Conservation (phyloP, 1,139 yeast genomes). For the Hansenula lynferdii region DNA sequence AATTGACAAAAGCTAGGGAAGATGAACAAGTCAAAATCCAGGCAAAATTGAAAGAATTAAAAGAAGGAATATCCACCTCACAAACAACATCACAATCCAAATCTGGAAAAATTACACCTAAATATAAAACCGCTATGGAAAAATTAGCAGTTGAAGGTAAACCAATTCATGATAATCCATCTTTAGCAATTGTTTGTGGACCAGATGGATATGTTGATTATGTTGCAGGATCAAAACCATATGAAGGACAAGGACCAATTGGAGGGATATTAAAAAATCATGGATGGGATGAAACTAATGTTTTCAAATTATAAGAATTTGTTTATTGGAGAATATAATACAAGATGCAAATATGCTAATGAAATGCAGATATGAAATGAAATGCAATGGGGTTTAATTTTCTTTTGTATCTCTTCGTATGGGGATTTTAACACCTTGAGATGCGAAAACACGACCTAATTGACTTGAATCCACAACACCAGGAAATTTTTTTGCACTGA, state of each 20-base stretch:
- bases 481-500: conserved; percentile 39
- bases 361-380: no score
- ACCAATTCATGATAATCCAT: conserved; percentile 6
- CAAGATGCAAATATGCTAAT: no score
- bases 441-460: conserved; percentile 35
- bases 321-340: no score
- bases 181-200: conserved; percentile 62
- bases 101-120: no score
- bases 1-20: conserved; percentile 17
- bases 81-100: no score
- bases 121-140: conserved; percentile 11
- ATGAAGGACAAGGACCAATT: conserved; percentile 54
- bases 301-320: conserved; percentile 49
- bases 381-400: not conserved
- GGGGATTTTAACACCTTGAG: conserved; percentile 40
- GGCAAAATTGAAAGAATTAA: conserved; percentile 8
- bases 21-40: conserved; percentile 20
- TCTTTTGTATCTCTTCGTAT: conserved; percentile 26
- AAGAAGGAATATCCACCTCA: conserved; percentile 11
- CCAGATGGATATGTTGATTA: conserved; percentile 77
- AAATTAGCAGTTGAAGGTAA: conserved; percentile 7
- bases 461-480: conserved; percentile 39
- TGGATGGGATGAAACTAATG: conserved; percentile 67
- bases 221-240: conserved; percentile 63
- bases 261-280: conserved; percentile 61